A percentile compares a stretch with the other conserved stretches of the same genome.
Evolutionary conservation across 805 yeast species (phyloP).

Genomic region (Wickerhamiella parazyma): DNA sequence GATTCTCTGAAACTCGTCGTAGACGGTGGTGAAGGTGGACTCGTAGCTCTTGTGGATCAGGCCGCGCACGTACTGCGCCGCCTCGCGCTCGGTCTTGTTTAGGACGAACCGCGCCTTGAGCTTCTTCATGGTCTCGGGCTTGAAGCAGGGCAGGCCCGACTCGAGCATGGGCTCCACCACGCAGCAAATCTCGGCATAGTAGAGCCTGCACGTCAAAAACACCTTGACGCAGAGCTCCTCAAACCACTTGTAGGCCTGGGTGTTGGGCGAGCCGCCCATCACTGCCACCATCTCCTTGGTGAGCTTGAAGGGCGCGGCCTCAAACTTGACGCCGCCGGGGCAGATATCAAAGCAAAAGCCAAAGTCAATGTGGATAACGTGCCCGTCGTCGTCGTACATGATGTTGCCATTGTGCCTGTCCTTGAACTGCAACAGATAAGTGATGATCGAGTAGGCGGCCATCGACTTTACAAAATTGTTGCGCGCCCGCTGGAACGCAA

Average conservation of each 20-base stretch:
- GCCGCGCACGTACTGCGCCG: conserved; percentile 60
- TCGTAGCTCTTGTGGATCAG: conserved; percentile 73
- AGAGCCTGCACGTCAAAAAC: conserved; percentile 74
- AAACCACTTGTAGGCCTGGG: conserved; percentile 85
- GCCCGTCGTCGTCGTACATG: conserved; percentile 93
- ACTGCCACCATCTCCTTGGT: conserved; percentile 94
- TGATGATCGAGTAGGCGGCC: conserved; percentile 84
- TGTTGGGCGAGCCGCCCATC: conserved; percentile 76
- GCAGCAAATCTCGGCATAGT: conserved; percentile 70
- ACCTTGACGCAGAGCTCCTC: conserved; percentile 93
- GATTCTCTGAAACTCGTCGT: conserved; percentile 91
- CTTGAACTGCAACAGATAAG: conserved; percentile 80
- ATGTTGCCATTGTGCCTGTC: conserved; percentile 50
- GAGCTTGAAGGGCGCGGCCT: conserved; percentile 93
- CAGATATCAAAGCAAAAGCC: conserved; percentile 98
- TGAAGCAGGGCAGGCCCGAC: conserved; percentile 93
- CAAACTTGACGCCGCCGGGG: conserved; percentile 97
- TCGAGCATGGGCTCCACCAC: conserved; percentile 88
- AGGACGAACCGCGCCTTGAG: conserved; percentile 70
- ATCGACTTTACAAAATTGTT: conserved; percentile 84
- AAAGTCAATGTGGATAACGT: conserved; percentile 89
- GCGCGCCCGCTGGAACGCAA: conserved; percentile 82
- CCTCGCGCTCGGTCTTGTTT: conserved; percentile 67
- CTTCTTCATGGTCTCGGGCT: conserved; percentile 67
- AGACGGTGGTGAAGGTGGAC: conserved; percentile 81